Base-by-base conservation (phyloP, 768 basidiomycete species). In the Boletus vermiculosoides region DNA sequence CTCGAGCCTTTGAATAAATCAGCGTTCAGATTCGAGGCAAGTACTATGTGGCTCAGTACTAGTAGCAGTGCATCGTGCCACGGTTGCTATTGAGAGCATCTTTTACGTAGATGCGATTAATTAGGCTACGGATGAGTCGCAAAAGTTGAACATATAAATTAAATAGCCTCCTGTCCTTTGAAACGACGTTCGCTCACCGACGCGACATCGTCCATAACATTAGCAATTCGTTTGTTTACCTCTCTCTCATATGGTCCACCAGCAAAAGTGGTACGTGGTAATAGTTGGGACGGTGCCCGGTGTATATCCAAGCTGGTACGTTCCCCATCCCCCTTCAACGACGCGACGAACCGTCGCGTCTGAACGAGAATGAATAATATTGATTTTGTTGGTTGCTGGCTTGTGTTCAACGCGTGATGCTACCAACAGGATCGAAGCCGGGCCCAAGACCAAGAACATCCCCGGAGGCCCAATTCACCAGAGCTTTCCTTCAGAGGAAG, bases 351-450 rank as follows among this genome's bases (percentile, higher is more conserved):
- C 2, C 20, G 41, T 12, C 52, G 54, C 55, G 64, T 59, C 56
- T 47, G 22, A 18, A 41, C 30, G 45, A 52, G 51, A 30, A 79
- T 46, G 12, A 30, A 37, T 73, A 23, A 31, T 73, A 70, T 71
- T 54, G 46, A 73, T 64, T 66, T 20, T 11, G 33, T 44, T 47
- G 56, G 46, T 52, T 51, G 54, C 44, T 57, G 61, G 39, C 37
- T 54, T 47, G 41, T 45, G 25, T 48, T 23, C 25, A 50, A 48
- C 46, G 52, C 36, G 37, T 33, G 41, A 45, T 16, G 60, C n/a
- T 42, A 50, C 37, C 40, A 52, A 65, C 62, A 84, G 83, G 83
- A 64, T 77, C 11, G 77, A 81, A 62, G 76, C 74, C 18, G 73
- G 68, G 1, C 74, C 77, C 9, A 71, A 78, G 51, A 77, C 80